Conservation (phyloP, 2,329 filamentous ascomycete genomes). For the Penicillium sp. region DNA sequence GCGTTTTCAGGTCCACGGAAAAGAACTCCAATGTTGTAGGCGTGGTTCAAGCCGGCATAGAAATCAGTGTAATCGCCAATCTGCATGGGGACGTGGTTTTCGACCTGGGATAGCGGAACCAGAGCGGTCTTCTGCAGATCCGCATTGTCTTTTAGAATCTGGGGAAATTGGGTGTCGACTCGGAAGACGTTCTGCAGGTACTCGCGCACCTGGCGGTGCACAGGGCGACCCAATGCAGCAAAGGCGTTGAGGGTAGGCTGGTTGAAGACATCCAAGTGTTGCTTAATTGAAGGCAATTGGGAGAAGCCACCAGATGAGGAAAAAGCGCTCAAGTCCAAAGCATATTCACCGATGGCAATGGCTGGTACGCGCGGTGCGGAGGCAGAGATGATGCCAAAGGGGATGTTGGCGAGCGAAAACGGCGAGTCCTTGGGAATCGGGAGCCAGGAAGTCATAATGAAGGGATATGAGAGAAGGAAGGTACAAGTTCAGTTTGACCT, state of each 20-base stretch:
- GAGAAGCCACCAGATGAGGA: conserved; percentile 56
- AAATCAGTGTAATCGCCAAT: conserved; percentile 85
- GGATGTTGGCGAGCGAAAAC: conserved; percentile 75
- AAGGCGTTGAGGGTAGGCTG: conserved; percentile 66
- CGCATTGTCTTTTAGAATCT: conserved; percentile 59
- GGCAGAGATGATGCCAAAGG: conserved; percentile 71
- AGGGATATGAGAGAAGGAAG: conserved; percentile 3
- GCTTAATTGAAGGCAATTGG: conserved; percentile 52
- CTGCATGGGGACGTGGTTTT: conserved; percentile 66
- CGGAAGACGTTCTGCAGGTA: conserved; percentile 65
- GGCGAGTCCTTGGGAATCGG: conserved; percentile 56
- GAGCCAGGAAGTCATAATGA: conserved; percentile 52
- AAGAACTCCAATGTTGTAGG: conserved; percentile 64
- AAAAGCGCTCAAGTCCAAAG: conserved; percentile 63
- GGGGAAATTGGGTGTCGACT: conserved; percentile 54
- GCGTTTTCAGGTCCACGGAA: conserved; percentile 69
- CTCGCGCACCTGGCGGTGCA: conserved; percentile 63
- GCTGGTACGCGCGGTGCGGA: conserved; percentile 58
- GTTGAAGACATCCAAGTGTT: conserved; percentile 58
- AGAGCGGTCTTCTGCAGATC: conserved; percentile 55
- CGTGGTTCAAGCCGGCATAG: conserved; percentile 75
- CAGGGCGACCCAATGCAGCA: conserved; percentile 62
- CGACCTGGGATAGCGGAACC: conserved; percentile 55
- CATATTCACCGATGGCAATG: conserved; percentile 67
- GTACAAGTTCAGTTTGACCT: background rate